Evolutionary conservation across 2,329 filamentous ascomycete species (phyloP), one percentile per base, ranked within the genome.

Genomic region (Aureobasidium sp.): DNA sequence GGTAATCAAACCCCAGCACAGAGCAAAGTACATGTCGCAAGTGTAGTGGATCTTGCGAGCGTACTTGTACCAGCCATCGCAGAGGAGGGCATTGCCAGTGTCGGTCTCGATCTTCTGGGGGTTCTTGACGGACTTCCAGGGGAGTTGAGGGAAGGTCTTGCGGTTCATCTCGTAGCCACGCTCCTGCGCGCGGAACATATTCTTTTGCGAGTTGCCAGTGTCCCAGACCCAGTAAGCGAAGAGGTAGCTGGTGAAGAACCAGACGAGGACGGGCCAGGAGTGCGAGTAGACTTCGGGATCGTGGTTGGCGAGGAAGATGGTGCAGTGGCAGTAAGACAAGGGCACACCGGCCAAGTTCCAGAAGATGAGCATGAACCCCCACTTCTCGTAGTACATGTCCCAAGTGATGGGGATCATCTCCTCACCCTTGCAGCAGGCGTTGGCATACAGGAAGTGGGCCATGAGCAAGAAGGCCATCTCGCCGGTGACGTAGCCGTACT

Each of bases 331-430:
- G 81, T 96, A 96, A 59, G 86, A 91, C 57, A 96, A 81, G 15
- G 91, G 91, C 27, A 96, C 91, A 66, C 91, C 91, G 49, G 91
- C 90, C 72, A 96, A 79, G 75, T 96, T 96, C 91, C 91, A 96
- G 83, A 96, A 96, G 74, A 95, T 95, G 66, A 96, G 83, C 91
- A 96, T 96, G 79, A 96, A 96, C 57, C 91, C 91, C 84, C 89
- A 92, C 77, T 96, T 96, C 80, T 96, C 91, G 69, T 90, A 93
- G 79, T 95, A 95, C 87, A 96, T 95, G 69, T 96, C 91, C 85
- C 91, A 96, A 53, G 90, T 94, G 9, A 88, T 88, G 62, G 90
- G 83, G 73, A 96, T 96, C 71, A 90, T 83, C 75, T 96, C 90
- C 75, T 96, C 91, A 50, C 88, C 92, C 78, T 96, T 96, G 67